Evolutionary conservation across 371 early-diverging fungal species (phyloP), one percentile per base, ranked within the genome.

Genomic region (Dinochytrium kinnereticum): DNA sequence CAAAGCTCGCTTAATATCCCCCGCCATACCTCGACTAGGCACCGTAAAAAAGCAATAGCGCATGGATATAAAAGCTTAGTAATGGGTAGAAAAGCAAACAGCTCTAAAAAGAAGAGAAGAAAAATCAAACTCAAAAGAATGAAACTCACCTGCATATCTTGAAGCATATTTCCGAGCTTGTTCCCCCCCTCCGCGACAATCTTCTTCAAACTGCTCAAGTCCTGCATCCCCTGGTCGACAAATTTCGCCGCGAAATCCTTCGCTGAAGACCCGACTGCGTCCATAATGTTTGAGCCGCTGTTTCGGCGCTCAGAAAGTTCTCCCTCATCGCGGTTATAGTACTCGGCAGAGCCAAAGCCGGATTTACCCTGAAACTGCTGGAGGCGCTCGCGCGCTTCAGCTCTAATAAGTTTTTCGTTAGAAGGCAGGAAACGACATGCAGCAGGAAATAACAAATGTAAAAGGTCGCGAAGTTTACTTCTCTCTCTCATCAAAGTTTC

Each of bases 281-380:
- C 84, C 71, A 90, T 83, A 5, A 89, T 76, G 55, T 64, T 40
- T 26, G 33, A 10, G 17, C 77, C 76, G 49, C 59, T 57, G 19
- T 53, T 55, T 28, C 59, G 5, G 10, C 91, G 84, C 24, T 53
- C 55, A 13, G 55, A 7, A 24, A 15, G 26, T 26, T 7, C 55
- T 7, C 55, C 24, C 26, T 53, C 55, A 24, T 53, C 55, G 26
- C 55, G 55, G 0, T 93, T 94, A 84, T 93, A 93, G 77, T 94
- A 95, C 70, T 93, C 93, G 40, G 84, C 88, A 21, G 92, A 91
- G 50, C 93, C 93, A 70, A 96, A 94, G 2, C 93, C 87, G 5
- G 82, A 84, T 1, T 91, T 89, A 40, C 90, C 91, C 38, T 87
- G 78, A 78, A 96, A 94, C 72, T 91, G 83, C 40, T 85, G 83